Evolutionary conservation across 1,284 basidiomycete genomes (phyloP).

Genomic region (Trichosporon sp.): DNA sequence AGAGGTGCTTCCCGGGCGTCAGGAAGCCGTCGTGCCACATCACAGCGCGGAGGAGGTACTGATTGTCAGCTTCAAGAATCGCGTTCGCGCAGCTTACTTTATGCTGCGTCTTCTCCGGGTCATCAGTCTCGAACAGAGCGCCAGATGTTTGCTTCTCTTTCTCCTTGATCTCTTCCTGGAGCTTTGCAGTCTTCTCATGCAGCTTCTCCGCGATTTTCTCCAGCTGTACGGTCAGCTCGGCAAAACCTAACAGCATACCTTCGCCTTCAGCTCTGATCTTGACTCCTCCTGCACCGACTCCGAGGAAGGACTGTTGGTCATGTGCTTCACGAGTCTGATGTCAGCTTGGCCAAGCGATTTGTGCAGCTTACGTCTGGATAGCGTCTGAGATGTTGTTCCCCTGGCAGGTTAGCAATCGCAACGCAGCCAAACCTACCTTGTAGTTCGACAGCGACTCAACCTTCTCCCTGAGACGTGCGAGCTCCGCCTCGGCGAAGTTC

Average conservation of each 20-base stretch:
- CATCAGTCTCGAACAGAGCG: slow-evolving; percentile 43
- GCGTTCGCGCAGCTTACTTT: slow-evolving; percentile 25
- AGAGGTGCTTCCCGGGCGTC: slow-evolving; percentile 44
- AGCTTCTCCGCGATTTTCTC: slow-evolving; percentile 28
- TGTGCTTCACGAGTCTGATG: slow-evolving; percentile 41
- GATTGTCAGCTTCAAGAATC: slow-evolving; percentile 10
- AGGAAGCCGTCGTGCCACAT: slow-evolving; percentile 49
- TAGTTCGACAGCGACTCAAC: slow-evolving; percentile 40
- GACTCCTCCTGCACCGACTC: slow-evolving; percentile 33
- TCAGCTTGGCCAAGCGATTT: background rate
- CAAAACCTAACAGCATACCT: slow-evolving; percentile 30
- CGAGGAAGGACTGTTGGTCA: slow-evolving; percentile 17
- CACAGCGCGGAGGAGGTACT: slow-evolving; percentile 45
- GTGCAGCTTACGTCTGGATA: slow-evolving; percentile 19
- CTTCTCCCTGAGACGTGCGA: slow-evolving; percentile 41
- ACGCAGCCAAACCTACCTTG: slow-evolving; percentile 33
- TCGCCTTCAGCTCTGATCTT: slow-evolving; percentile 39
- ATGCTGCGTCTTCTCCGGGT: slow-evolving; percentile 42
- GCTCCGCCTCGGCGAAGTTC: slow-evolving; percentile 38
- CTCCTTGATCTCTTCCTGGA: slow-evolving; percentile 38
- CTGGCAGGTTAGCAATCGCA: slow-evolving; percentile 6
- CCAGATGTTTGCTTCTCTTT: slow-evolving; percentile 32
- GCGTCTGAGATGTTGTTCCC: slow-evolving; percentile 27
- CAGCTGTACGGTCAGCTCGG: slow-evolving; percentile 21
- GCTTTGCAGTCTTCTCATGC: slow-evolving; percentile 31